Conservation (phyloP, 2,329 filamentous ascomycete genomes). For the Emergomyces pasteurianus region DNA sequence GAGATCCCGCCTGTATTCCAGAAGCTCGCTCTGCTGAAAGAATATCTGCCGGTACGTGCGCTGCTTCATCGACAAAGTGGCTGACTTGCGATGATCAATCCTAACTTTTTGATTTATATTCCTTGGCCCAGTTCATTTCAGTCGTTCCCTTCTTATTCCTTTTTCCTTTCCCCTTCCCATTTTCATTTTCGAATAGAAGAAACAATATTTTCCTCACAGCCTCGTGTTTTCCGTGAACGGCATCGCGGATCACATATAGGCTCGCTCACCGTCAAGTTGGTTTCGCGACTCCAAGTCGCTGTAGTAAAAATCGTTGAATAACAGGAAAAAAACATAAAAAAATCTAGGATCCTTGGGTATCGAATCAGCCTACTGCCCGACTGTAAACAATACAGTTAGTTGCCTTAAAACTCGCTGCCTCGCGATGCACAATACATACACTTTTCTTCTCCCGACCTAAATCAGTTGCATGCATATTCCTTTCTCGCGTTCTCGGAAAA, state of each 20-base stretch:
- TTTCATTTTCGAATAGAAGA: background rate
- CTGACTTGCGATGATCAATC: background rate
- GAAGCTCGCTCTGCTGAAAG: background rate
- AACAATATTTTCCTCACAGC: background rate
- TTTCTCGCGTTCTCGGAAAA: background rate
- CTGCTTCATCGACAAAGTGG: background rate
- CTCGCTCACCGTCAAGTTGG: background rate
- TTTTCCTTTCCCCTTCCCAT: background rate
- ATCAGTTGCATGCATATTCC: slow-evolving; percentile 2
- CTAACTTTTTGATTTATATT: background rate
- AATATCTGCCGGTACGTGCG: background rate
- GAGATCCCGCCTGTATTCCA: slow-evolving; percentile 7
- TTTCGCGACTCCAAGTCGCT: background rate
- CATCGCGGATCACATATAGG: background rate
- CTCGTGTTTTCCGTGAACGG: background rate
- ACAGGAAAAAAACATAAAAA: background rate
- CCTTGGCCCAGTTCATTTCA: background rate
- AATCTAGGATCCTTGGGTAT: slow-evolving; percentile 4
- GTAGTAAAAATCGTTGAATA: background rate
- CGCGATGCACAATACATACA: slow-evolving; percentile 4
- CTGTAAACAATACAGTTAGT: slow-evolving; percentile 1
- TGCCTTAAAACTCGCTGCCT: slow-evolving; percentile 7
- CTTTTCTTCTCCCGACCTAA: slow-evolving; percentile 4
- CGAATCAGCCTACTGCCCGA: slow-evolving; percentile 2
- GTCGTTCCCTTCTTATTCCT: background rate